phyloP scores from a whole-genome alignment of 1,284 basidiomycete genomes.

The Ustilago trichophora region DNA sequence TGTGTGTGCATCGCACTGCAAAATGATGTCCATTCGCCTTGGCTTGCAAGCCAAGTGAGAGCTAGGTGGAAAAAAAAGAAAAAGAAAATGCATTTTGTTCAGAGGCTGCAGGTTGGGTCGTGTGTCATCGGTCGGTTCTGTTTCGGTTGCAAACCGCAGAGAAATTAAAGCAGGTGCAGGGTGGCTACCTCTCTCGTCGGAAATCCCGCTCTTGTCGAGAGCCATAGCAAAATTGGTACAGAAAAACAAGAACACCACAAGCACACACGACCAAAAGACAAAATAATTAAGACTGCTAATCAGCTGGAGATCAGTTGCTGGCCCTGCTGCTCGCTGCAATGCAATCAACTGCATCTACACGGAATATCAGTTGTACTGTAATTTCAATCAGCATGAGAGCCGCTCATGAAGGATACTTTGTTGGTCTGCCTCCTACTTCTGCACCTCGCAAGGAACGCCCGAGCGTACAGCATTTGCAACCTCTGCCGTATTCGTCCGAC shows the following conservation, averaged over 20 bases:
- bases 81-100: not conserved
- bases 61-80: not conserved
- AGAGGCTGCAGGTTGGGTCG: no score
- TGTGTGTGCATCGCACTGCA: not conserved
- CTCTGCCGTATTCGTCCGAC: no score
- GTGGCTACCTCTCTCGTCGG: not conserved
- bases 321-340: not conserved
- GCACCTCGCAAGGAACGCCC: not conserved
- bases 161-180: no score
- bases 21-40: not conserved
- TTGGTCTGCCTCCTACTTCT: not conserved
- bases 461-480: no score
- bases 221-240: no score
- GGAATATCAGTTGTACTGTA: not conserved
- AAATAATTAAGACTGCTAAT: not conserved
- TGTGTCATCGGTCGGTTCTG: slow-evolving; percentile 27
- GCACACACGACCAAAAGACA: no score
- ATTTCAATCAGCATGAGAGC: not conserved
- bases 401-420: no score
- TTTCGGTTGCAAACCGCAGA: slow-evolving; percentile 10
- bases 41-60: not conserved
- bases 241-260: no score
- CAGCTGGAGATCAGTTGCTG: not conserved
- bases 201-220: not conserved
- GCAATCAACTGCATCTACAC: not conserved